Evolutionary conservation across 805 yeast genomes (phyloP).

Genomic region (Zygosaccharomyces pseudorouxii): DNA sequence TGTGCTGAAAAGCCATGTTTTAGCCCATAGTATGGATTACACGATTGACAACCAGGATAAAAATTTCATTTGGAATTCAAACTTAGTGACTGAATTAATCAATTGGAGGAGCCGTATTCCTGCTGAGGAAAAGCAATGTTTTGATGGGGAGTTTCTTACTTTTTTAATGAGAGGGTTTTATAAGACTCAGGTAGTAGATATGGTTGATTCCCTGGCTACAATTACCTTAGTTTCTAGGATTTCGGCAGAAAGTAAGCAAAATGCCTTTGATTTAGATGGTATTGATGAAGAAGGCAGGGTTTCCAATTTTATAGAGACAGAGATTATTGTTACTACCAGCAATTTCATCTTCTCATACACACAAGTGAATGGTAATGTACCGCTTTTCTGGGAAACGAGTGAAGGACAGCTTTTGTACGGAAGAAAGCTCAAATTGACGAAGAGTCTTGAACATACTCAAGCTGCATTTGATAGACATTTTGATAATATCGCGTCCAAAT

Average conservation of each 20-base stretch:
- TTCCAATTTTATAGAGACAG: constrained; percentile 89
- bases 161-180: constrained; percentile 91
- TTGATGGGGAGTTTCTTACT: constrained; percentile 66
- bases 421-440: constrained; percentile 73
- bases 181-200: constrained; percentile 45
- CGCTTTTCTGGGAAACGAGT: constrained; percentile 93
- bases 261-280: constrained; percentile 81
- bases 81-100: constrained; percentile 73
- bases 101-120: constrained; percentile 67
- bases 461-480: constrained; percentile 84
- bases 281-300: constrained; percentile 90
- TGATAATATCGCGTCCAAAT: constrained; percentile 59
- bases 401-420: constrained; percentile 57
- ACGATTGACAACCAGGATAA: constrained; percentile 53
- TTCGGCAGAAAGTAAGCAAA: constrained; percentile 84
- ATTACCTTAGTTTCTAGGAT: constrained; percentile 84
- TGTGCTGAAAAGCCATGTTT: constrained; percentile 66
- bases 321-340: constrained; percentile 58
- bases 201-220: constrained; percentile 28
- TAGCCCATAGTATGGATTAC: constrained; percentile 37
- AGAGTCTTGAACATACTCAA: constrained; percentile 79
- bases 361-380: constrained; percentile 88
- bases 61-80: constrained; percentile 87
- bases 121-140: constrained; percentile 54
- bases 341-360: constrained; percentile 61